Percentiles rank a stretch among this genome's conserved stretches.
Conservation (phyloP, 2,329 filamentous ascomycete genomes). For the Claviceps cyperi region DNA sequence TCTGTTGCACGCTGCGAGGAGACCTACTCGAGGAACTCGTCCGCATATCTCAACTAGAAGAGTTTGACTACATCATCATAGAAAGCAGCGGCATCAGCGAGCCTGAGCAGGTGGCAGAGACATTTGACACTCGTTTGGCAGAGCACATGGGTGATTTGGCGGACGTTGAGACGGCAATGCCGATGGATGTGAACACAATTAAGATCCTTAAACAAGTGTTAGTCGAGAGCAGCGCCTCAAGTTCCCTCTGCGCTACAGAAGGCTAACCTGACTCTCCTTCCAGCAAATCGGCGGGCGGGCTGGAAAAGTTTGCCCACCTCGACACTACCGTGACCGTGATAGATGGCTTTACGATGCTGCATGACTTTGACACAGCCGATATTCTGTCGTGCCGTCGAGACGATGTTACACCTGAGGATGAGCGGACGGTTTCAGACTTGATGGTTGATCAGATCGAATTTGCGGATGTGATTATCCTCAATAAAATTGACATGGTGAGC, state of each 20-base stretch:
- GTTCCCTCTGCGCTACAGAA: no score
- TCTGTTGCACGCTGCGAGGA: constrained; percentile 60
- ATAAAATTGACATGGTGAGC: constrained; percentile 51
- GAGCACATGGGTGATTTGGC: constrained; percentile 28
- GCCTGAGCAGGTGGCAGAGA: constrained; percentile 61
- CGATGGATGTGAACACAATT: constrained; percentile 21
- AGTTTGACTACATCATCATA: constrained; percentile 58
- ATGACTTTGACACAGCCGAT: constrained; percentile 57
- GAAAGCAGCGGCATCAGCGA: constrained; percentile 61
- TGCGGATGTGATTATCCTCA: constrained; percentile 56
- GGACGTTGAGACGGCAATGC: constrained; percentile 15
- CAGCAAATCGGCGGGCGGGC: constrained; percentile 41
- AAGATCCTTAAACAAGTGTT: constrained; percentile 23
- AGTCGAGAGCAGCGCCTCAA: constrained; percentile 4
- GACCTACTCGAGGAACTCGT: constrained; percentile 58
- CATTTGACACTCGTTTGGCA: constrained; percentile 45
- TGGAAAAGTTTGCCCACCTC: constrained; percentile 50
- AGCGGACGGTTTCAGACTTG: constrained; percentile 58
- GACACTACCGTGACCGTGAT: constrained; percentile 62
- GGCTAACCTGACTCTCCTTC: not conserved
- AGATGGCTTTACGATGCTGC: constrained; percentile 57
- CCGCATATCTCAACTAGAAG: constrained; percentile 41
- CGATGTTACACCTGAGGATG: constrained; percentile 51
- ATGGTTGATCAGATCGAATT: constrained; percentile 71
- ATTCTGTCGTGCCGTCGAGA: constrained; percentile 49